A percentile compares a stretch with the other conserved stretches of the same genome.
phyloP scores from a whole-genome alignment of 177 flowering plant species.

The Vitis hybrid region DNA sequence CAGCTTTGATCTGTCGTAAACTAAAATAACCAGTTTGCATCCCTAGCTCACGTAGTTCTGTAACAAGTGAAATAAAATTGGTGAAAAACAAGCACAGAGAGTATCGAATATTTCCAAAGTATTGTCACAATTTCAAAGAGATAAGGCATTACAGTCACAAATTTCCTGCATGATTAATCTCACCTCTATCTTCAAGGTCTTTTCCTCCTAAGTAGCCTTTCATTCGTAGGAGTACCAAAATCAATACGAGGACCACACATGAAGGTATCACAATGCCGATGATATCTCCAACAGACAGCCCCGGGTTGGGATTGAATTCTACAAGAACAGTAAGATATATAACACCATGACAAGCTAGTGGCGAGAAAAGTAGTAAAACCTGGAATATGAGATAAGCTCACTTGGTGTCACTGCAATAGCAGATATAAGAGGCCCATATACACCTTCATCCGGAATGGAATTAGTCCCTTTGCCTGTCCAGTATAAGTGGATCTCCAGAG shows the following conservation, averaged over 20 bases:
- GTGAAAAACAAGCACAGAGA: too few species aligned
- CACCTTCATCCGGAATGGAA: constrained; percentile 67
- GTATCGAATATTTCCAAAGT: too few species aligned
- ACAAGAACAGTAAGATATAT: constrained; percentile 17
- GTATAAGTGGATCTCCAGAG: constrained; percentile 81
- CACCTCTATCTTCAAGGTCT: constrained; percentile 58
- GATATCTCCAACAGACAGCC: constrained; percentile 68
- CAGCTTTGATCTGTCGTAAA: too few species aligned
- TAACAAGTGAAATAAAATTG: too few species aligned
- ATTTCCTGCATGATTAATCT: constrained; percentile 2
- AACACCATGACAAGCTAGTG: not conserved
- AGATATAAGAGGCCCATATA: constrained; percentile 93
- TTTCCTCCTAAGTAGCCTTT: constrained; percentile 58
- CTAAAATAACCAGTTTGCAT: too few species aligned
- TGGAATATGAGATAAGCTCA: constrained; percentile 29
- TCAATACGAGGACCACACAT: constrained; percentile 25
- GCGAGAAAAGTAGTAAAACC: not conserved
- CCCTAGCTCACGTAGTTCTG: too few species aligned
- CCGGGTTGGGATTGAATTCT: constrained; percentile 57
- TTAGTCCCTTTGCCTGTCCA: constrained; percentile 94
- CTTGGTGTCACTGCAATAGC: constrained; percentile 89
- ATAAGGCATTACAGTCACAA: too few species aligned
- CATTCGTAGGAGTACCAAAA: constrained; percentile 44
- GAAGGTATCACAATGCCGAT: constrained; percentile 62
- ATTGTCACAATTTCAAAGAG: too few species aligned